These are phyloP conservation scores for Hirsutella thompsonii DNA, from an alignment of 2,329 filamentous ascomycete species.

Conservation along the genomic window DNA sequence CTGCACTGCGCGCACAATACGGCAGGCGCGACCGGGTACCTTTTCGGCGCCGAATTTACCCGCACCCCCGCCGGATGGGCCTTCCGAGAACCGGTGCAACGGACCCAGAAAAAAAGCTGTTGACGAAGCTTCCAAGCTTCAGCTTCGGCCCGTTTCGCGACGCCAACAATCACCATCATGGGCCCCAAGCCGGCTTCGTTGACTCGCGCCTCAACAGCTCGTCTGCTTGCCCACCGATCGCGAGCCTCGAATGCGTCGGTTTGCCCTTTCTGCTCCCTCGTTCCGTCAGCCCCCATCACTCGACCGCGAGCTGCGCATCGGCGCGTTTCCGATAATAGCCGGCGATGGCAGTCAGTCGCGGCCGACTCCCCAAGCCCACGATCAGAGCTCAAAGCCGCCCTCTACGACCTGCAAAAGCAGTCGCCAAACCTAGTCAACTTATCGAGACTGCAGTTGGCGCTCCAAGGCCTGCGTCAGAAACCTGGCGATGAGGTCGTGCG, in stretches of 20 bases:
- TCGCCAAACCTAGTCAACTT: constrained; percentile 52
- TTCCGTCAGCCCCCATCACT: constrained; percentile 2
- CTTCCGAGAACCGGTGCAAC: background rate
- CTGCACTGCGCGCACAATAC: too few species aligned
- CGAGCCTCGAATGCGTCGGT: constrained; percentile 1
- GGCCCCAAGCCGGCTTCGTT: background rate
- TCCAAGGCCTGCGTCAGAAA: constrained; percentile 47
- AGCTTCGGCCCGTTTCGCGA: background rate
- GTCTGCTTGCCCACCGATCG: background rate
- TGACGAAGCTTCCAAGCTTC: background rate
- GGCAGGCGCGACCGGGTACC: background rate
- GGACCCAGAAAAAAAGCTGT: background rate
- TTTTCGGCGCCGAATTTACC: background rate
- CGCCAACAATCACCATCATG: background rate
- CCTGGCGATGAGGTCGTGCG: constrained; percentile 44
- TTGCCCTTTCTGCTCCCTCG: constrained; percentile 19
- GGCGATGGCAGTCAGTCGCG: constrained; percentile 18
- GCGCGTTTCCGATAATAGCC: constrained; percentile 7
- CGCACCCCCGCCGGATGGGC: background rate
- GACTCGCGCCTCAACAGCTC: background rate
- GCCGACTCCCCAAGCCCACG: constrained; percentile 26
- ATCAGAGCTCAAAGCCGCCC: constrained; percentile 42
- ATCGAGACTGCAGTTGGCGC: constrained; percentile 58
- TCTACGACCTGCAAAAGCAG: constrained; percentile 47
- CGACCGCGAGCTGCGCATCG: background rate